phyloP scores from a whole-genome alignment of 2,329 filamentous ascomycete species.

The Hypoxylon sp. region DNA sequence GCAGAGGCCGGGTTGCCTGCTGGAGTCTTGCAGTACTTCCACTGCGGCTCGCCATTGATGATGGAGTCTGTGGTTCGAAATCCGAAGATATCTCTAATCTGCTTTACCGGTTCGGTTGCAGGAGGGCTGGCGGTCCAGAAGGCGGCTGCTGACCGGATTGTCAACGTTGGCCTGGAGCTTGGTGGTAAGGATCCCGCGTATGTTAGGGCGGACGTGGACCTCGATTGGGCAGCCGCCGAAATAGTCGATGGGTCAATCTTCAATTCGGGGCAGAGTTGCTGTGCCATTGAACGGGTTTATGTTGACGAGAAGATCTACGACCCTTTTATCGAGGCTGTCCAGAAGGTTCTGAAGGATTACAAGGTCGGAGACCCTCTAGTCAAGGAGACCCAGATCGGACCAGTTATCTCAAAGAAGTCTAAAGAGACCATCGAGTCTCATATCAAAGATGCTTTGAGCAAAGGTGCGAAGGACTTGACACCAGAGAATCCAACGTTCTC shows the following conservation, averaged over 20 bases:
- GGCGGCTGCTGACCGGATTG: conserved; percentile 84
- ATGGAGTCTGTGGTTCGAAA: conserved; percentile 85
- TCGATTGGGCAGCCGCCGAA: conserved; percentile 91
- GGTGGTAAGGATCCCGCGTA: conserved; percentile 97
- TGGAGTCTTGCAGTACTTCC: conserved; percentile 91
- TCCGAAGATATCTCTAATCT: conserved; percentile 82
- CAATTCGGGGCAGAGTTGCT: conserved; percentile 99
- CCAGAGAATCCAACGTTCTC: conserved; percentile 84
- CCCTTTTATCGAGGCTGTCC: conserved; percentile 81
- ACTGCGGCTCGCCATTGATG: conserved; percentile 81
- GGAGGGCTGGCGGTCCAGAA: conserved; percentile 88
- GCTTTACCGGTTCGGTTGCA: conserved; percentile 93
- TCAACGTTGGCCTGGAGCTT: conserved; percentile 89
- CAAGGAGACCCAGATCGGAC: conserved; percentile 83
- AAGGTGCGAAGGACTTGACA: conserved; percentile 87
- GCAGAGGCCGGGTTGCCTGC: conserved; percentile 82
- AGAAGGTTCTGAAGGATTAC: conserved; percentile 84
- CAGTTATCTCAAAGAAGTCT: conserved; percentile 85
- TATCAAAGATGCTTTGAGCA: conserved; percentile 83
- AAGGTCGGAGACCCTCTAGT: conserved; percentile 90
- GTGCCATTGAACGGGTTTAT: conserved; percentile 91
- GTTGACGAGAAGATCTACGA: conserved; percentile 89
- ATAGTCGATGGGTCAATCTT: conserved; percentile 97
- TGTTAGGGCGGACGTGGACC: conserved; percentile 85
- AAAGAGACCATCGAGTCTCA: conserved; percentile 82